Evolutionary conservation across 2,329 filamentous ascomycete species (phyloP), one percentile per base, ranked within the genome.

Genomic region (Arthrobotrys entomopaga): DNA sequence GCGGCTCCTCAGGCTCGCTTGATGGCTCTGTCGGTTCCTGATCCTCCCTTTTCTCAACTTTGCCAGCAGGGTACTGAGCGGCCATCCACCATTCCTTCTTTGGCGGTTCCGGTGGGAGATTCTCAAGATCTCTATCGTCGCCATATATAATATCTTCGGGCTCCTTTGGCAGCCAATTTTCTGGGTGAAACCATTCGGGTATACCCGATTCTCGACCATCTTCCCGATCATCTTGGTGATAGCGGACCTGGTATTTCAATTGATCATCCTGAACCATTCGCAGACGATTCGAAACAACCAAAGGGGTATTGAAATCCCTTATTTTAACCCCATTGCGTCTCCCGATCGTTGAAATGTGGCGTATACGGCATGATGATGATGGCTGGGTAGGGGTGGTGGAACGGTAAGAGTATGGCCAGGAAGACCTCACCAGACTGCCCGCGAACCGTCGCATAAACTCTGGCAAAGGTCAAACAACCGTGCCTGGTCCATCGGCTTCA

Each of bases 341-440:
- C 11, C 24, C 24, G 22, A 19, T 46, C 19, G 42, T 46, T 46
- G 60, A 65, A 43, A 65, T 13, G 15, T 52, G 60, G 56, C 49
- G 49, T 29, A 22, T 13, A 40, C 5, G 16, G 40, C 48, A 40
- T 10, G 15, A 48, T 16, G 60, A 40, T 46, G 54, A 20, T 29
- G 34, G 54, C 61, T 34, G 29, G 29, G 6, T 6, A n/a, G n/a
- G n/a, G 29, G 26, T 34, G 29, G 56, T 57, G 61, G 61, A 56
- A 26, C 61, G 19, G 56, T 57, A 38, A 40, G 20, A 59, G 46
- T 34, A 65, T 53, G 60, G 59, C 67, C 67, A 65, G 53, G 60
- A 66, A 73, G 69, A 66, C 69, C 54, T 73, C 69, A 73, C 61
- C 69, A 73, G 69, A 61, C 69, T 63, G 38, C 61, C 69, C 58